Evolutionary conservation across 805 yeast species (phyloP), one percentile per base, ranked within the genome.

Genomic region (Kuraishia molischiana): DNA sequence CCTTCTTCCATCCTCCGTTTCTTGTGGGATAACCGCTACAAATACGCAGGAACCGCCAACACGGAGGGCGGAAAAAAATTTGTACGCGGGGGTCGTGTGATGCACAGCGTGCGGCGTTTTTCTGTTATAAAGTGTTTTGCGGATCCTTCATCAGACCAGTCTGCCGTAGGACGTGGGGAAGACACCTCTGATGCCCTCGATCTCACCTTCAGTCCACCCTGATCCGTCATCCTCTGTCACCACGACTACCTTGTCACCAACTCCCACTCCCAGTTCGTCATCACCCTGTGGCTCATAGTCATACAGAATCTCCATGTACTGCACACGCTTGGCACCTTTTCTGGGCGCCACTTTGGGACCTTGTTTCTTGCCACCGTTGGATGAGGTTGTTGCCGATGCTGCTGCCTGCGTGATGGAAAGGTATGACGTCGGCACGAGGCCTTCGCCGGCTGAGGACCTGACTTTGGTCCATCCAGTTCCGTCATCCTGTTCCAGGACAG

Each of bases 161-260:
- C 59, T 61, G 37, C 77, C 79, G 54, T 89, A 89, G 43, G 82
- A 66, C 0, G 92, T 78, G 4, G 97, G 97, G 57, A 85, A 79
- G 39, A 82, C 53, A 1, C 95, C 95, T 15, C 61, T 63, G 5
- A 43, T 45, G 0, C 90, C 92, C 44, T 75, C 64, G 5, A 81
- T 41, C 52, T 84, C 90, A 10, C 97, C 97, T 47, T 79, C 83
- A 2, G 97, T 89, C 99, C 99, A 92, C 0, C 98, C 98, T 29
- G 72, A 71, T 8, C 86, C 89, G 46, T 81, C 84, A 37, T 80
- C 83, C 36, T 77, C 85, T 21, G 71, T 78, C 1, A 83, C 50
- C 10, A 92, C 69, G 9, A 71, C 67, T 15, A 92, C 73, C 38
- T 66, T 67, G 44, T 90, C 97, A 2, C 95, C 96, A 0, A 72